A percentile compares a stretch with the other conserved stretches of the same genome.
phyloP scores from a whole-genome alignment of 164 flowering plant genomes.

The Kalanchoe fedtschenkoi region DNA sequence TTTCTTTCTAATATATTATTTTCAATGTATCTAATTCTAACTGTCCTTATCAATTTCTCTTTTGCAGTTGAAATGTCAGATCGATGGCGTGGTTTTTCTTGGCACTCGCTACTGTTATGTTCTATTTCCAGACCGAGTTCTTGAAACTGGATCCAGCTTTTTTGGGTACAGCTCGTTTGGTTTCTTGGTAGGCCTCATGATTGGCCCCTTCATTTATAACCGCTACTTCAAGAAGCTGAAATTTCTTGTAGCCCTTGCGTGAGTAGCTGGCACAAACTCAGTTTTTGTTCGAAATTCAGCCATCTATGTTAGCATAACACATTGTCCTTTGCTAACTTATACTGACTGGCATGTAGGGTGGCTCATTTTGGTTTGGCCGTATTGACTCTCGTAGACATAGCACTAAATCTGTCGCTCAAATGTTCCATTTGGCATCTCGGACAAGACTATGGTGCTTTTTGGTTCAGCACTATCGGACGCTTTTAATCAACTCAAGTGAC shows the following conservation, averaged over 20 bases:
- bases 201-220: constrained; percentile 72
- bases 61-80: constrained; percentile 32
- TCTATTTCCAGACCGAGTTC: constrained; percentile 84
- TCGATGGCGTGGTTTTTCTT: constrained; percentile 97
- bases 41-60: constrained; percentile 5
- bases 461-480: constrained; percentile 88
- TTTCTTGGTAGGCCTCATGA: constrained; percentile 81
- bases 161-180: constrained; percentile 73
- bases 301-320: not conserved
- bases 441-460: constrained; percentile 64
- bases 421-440: constrained; percentile 53
- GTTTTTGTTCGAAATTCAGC: not conserved
- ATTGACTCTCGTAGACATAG: constrained; percentile 45
- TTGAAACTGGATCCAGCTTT: constrained; percentile 77
- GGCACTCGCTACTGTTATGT: constrained; percentile 73
- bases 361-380: constrained; percentile 58
- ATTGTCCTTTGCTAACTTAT: not conserved
- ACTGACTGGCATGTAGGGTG: constrained; percentile 41
- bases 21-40: constrained; percentile 10
- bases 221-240: constrained; percentile 62
- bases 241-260: constrained; percentile 59
- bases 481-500: constrained; percentile 86
- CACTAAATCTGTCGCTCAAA: constrained; percentile 53
- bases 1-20: not conserved
- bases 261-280: constrained; percentile 18